Percentiles rank a stretch among this genome's conserved stretches.
These are phyloP conservation scores for Aspergillus ostianus DNA, from an alignment of 495 filamentous ascomycete genomes.

Conservation along the genomic window DNA sequence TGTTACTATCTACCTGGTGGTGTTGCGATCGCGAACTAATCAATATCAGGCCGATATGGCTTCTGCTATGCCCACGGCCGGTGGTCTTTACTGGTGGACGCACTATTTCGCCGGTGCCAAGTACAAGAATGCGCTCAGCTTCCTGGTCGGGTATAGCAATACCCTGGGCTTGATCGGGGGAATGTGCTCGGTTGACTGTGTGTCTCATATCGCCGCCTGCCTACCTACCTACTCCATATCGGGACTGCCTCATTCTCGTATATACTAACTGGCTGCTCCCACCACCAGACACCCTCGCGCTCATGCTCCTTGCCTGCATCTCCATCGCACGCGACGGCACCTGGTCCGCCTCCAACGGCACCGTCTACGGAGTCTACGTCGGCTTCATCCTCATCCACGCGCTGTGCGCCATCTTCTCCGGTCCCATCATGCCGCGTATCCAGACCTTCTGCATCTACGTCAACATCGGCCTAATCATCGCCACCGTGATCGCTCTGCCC, in stretches of 20 bases:
- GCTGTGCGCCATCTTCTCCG: constrained; percentile 52
- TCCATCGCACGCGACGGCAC: constrained; percentile 63
- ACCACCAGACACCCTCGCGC: constrained; percentile 45
- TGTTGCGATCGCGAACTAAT: background rate
- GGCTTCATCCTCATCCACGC: constrained; percentile 57
- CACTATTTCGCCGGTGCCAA: constrained; percentile 62
- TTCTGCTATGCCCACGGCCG: constrained; percentile 67
- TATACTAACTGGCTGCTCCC: background rate
- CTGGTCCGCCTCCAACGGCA: constrained; percentile 58
- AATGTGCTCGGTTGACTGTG: constrained; percentile 59
- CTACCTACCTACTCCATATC: background rate
- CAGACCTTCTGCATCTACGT: constrained; percentile 62
- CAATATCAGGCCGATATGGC: constrained; percentile 59
- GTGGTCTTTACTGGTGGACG: constrained; percentile 71
- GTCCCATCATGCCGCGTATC: constrained; percentile 63
- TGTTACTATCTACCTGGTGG: background rate
- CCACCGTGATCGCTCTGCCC: constrained; percentile 65
- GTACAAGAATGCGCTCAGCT: constrained; percentile 61
- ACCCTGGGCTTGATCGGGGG: constrained; percentile 66
- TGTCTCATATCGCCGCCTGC: background rate
- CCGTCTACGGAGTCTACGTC: constrained; percentile 63
- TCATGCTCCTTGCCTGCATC: constrained; percentile 54
- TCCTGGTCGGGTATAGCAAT: constrained; percentile 71
- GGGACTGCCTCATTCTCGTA: background rate
- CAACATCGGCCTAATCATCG: constrained; percentile 62